Base-by-base conservation (phyloP, 371 early-diverging fungal species). In the Mucor mucedo region DNA sequence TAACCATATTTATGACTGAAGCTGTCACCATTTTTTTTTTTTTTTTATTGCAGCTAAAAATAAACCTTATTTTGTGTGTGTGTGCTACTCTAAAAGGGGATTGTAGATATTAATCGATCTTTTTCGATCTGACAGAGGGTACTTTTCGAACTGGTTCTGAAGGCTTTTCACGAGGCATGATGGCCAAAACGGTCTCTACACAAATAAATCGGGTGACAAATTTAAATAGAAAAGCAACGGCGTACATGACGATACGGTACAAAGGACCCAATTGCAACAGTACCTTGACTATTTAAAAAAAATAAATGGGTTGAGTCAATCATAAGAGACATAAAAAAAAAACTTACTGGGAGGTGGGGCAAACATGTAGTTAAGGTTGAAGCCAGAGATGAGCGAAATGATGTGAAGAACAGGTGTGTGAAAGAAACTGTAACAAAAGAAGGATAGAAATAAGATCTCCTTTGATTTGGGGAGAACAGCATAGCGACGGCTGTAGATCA, bases 11-110 rank as follows among this genome's bases (percentile, higher is more conserved):
- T 41, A 47, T 39, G n/a, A n/a, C n/a, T n/a, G 2, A 13, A 44
- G 7, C 5, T n/a, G 44, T 13, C 16, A 44, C 16, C 44, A 44
- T 14, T 48, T 48, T 48, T 48, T 48, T 48, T 48, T 48, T 9
- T 28, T 9, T 33, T 27, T 32, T 28, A n/a, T 11, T 14, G 6
- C 14, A 8, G 32, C 9, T 11, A 13, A 32, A 32, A 16, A 7
- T 47, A 45, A 82, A 92, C 93, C 92, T 92, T 85, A 88, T 93
- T 82, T 85, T 21, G 21, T 21, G 21, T 21, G 21, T 21, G 21
- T 21, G 21, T 21, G 21, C 21, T 21, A 21, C 21, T 21, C 21
- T 21, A 21, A 39, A 39, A 39, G 1, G 1, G 11, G 11, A 21
- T 21, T 21, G 21, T 21, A 21, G 21, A 21, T 21, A 21, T 47